Evolutionary conservation across 1,284 basidiomycete genomes (phyloP), one percentile per base, ranked within the genome.

Genomic region (Pseudozyma thailandica): DNA sequence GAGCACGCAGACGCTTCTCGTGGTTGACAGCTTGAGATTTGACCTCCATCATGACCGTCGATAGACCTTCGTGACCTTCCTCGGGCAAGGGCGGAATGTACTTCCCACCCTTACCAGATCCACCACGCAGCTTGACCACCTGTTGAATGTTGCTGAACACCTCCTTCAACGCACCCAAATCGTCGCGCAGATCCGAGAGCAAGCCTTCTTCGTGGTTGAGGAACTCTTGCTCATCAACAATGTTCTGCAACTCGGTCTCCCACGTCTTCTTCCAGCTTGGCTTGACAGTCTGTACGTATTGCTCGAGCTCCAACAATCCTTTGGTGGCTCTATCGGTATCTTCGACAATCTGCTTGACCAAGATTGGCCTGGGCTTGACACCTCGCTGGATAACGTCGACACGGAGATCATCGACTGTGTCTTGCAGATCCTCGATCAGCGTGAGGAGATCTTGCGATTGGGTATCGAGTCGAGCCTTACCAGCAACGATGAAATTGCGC

Each of bases 181-280:
- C 81, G 42, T 81, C 80, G 28, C 79, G 57, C 38, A 82, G 53
- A 47, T 82, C 81, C 21, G 63, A 65, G 5, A 82, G 50, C 16
- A 82, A 46, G 3, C 80, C 76, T 35, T 82, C 80, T 58, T 82
- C 79, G 63, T 82, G 78, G 54, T 82, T 90, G 52, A 98, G 86
- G 85, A 96, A 91, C 75, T 94, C 92, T 83, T 98, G 95, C 84
- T 98, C 95, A 83, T 97, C 94, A 43, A 98, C 92, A 62, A 98
- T 94, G 74, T 93, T 92, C 85, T 93, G 91, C 82, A 98, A 84
- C 85, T 98, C 95, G 78, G 92, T 89, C 77, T 92, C 92, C 95
- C 95, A 98, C 23, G 94, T 97, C 87, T 95, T 93, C 86, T 95
- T 93, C 95, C 95, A 98, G 87, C 92, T 92, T 47, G 95, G 94